These are phyloP conservation scores for Camellia oleifera DNA, from an alignment of 179 eudicot genomes.

Conservation along the genomic window DNA sequence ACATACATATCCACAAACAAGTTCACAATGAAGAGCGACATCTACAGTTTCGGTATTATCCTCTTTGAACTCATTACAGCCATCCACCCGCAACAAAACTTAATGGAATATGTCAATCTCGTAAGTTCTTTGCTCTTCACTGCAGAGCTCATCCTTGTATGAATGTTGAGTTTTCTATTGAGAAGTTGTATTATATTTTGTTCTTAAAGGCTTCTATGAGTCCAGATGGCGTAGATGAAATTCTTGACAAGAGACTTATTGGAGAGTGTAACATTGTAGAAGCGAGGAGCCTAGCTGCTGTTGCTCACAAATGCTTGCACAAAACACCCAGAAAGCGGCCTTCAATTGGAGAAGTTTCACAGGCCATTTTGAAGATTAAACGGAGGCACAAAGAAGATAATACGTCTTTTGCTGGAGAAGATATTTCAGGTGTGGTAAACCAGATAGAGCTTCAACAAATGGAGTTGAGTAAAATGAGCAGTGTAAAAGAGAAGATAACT, in stretches of 20 bases:
- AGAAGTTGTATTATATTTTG: background rate
- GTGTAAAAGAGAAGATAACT: slow-evolving; percentile 35
- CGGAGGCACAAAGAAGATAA: slow-evolving; percentile 59
- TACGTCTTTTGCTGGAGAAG: slow-evolving; percentile 63
- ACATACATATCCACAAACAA: slow-evolving; percentile 72
- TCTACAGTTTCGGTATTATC: slow-evolving; percentile 88
- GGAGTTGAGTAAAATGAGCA: slow-evolving; percentile 60
- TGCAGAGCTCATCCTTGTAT: background rate
- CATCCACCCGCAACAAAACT: slow-evolving; percentile 89
- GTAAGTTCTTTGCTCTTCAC: slow-evolving; percentile 37
- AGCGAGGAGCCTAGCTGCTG: slow-evolving; percentile 60
- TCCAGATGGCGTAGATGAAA: slow-evolving; percentile 87
- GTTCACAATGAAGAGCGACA: slow-evolving; percentile 81
- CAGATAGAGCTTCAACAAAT: slow-evolving; percentile 64
- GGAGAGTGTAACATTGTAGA: slow-evolving; percentile 64
- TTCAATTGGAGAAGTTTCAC: slow-evolving; percentile 69
- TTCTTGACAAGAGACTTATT: slow-evolving; percentile 62
- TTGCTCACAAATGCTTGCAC: slow-evolving; percentile 78
- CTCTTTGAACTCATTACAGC: slow-evolving; percentile 94
- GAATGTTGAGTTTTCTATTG: background rate
- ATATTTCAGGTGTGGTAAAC: slow-evolving; percentile 49
- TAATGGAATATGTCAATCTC: slow-evolving; percentile 90
- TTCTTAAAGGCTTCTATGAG: slow-evolving; percentile 75
- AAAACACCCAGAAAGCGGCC: slow-evolving; percentile 82
- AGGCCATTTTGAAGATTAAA: slow-evolving; percentile 58